Conservation (phyloP, 169 alveolate species). For the Neospora caninum region DNA sequence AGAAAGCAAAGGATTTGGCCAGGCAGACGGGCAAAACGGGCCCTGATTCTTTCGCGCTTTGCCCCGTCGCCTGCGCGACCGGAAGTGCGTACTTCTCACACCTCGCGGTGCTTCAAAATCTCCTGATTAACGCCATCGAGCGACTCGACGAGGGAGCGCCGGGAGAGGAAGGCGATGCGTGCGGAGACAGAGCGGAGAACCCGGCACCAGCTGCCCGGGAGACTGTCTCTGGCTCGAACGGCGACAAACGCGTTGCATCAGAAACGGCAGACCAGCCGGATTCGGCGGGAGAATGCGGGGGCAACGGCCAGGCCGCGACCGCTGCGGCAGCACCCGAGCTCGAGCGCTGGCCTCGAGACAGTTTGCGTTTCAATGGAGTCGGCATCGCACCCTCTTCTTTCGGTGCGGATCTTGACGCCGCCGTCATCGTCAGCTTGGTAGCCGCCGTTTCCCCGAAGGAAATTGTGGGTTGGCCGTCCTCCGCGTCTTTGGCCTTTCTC, state of each 20-base stretch:
- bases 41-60: background rate
- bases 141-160: background rate
- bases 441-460: background rate
- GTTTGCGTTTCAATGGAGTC: background rate
- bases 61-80: background rate
- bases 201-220: background rate
- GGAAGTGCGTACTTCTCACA: background rate
- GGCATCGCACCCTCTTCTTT: background rate
- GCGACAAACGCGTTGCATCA: background rate
- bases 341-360: background rate
- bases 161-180: background rate
- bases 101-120: background rate
- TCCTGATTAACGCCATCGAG: background rate
- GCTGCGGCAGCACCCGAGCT: background rate
- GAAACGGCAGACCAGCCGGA: background rate
- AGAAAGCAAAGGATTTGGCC: background rate
- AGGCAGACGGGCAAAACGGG: background rate
- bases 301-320: background rate
- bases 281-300: background rate
- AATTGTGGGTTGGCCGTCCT: background rate
- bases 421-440: background rate
- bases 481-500: background rate
- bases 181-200: background rate
- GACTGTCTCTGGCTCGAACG: background rate
- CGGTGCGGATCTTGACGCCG: slow-evolving; percentile 9